Evolutionary conservation across 768 basidiomycete genomes (phyloP).

Genomic region (Mycena rebaudengoi): DNA sequence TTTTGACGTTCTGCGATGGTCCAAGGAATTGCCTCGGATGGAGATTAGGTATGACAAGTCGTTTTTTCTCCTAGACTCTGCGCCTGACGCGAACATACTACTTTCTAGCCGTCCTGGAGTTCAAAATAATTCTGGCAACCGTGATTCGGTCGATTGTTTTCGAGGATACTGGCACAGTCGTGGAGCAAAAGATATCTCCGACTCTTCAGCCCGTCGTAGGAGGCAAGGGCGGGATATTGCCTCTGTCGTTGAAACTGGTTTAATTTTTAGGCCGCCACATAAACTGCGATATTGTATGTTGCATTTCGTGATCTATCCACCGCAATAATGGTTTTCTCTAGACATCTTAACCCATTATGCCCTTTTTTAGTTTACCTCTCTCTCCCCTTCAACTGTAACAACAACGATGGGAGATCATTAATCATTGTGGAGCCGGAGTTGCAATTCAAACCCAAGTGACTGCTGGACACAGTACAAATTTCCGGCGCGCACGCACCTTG

Average conservation of each 20-base stretch:
- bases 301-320: too few relatives aligned
- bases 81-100: background rate
- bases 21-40: slow-evolving; percentile 52
- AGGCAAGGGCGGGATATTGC: slow-evolving; percentile 33
- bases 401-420: too few relatives aligned
- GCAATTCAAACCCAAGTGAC: too few relatives aligned
- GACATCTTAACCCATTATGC: too few relatives aligned
- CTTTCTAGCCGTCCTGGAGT: slow-evolving; percentile 43
- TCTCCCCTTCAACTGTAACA: too few relatives aligned
- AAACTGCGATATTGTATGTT: too few relatives aligned
- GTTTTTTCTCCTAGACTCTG: background rate
- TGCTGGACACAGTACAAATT: too few relatives aligned
- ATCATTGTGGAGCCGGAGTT: too few relatives aligned
- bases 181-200: slow-evolving; percentile 41
- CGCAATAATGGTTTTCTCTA: too few relatives aligned
- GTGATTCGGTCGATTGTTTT: slow-evolving; percentile 48
- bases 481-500: too few relatives aligned
- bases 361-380: too few relatives aligned
- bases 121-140: slow-evolving; percentile 49
- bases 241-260: slow-evolving; percentile 14
- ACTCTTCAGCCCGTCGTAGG: slow-evolving; percentile 46
- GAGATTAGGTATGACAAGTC: slow-evolving; percentile 37
- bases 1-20: slow-evolving; percentile 52
- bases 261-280: background rate
- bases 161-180: slow-evolving; percentile 41